A percentile compares a stretch with the other conserved stretches of the same genome.
phyloP scores from a whole-genome alignment of 2,329 filamentous ascomycete genomes.

The Whalleya microplaca region DNA sequence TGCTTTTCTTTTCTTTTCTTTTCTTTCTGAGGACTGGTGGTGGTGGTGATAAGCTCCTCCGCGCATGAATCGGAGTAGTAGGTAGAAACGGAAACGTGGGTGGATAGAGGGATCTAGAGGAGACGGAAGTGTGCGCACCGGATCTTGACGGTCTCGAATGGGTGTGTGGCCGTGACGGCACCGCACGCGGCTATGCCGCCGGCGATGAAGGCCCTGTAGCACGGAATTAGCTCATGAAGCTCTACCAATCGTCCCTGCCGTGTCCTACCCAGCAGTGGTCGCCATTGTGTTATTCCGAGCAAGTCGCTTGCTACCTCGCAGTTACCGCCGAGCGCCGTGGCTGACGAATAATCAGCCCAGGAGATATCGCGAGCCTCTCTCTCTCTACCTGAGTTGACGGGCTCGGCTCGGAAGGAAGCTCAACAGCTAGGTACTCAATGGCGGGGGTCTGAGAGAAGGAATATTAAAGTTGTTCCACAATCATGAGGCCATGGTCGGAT shows the following conservation, averaged over 20 bases:
- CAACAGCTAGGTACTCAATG: background rate
- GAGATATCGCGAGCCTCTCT: background rate
- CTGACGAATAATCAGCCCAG: background rate
- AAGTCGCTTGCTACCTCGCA: conserved; percentile 16
- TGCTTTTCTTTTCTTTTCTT: no score
- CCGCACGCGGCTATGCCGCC: conserved; percentile 97
- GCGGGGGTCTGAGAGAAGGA: background rate
- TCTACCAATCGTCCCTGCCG: background rate
- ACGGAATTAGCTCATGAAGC: conserved; percentile 16
- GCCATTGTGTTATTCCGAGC: conserved; percentile 32
- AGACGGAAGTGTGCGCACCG: conserved; percentile 58
- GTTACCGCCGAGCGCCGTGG: conserved; percentile 1
- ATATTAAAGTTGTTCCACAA: background rate
- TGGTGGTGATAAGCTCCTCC: no score
- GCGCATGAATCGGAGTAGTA: no score
- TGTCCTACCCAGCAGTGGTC: conserved; percentile 36
- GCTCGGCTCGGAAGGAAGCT: background rate
- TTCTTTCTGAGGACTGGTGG: no score
- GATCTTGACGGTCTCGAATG: conserved; percentile 99
- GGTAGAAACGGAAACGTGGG: background rate
- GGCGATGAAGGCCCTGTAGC: conserved; percentile 80
- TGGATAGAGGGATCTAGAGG: background rate
- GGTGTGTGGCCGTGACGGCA: conserved; percentile 95
- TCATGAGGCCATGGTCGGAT: background rate
- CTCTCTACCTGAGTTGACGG: background rate